Conservation (phyloP, 148 eudicot species). For the Arbutus unedo region DNA sequence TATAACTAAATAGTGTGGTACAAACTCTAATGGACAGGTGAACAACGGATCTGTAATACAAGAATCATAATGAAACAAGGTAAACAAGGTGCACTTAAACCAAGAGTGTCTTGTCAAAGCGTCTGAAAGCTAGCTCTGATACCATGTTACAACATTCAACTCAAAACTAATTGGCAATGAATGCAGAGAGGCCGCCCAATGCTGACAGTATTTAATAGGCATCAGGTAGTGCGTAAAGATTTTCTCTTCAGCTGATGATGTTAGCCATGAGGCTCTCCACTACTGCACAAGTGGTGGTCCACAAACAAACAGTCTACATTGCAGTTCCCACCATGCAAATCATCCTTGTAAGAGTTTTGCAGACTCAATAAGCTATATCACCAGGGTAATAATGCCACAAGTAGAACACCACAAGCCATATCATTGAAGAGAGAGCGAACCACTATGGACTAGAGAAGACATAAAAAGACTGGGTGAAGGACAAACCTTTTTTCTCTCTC, state of each 20-base stretch:
- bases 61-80: too few relatives aligned
- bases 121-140: too few relatives aligned
- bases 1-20: too few relatives aligned
- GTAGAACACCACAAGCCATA: background rate
- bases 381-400: slow-evolving; percentile 4
- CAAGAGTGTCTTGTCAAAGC: too few relatives aligned
- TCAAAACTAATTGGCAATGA: too few relatives aligned
- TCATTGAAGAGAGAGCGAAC: background rate
- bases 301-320: background rate
- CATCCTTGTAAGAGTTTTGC: background rate
- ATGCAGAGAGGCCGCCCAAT: too few relatives aligned
- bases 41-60: too few relatives aligned
- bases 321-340: background rate
- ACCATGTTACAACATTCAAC: too few relatives aligned
- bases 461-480: background rate
- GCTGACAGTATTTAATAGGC: background rate
- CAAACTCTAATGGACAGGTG: too few relatives aligned
- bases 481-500: slow-evolving; percentile 58
- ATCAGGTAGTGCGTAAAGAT: background rate
- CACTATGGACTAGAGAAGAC: background rate
- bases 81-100: too few relatives aligned
- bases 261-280: background rate
- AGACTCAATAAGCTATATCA: background rate
- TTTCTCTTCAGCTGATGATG: background rate
- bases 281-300: background rate